These are phyloP conservation scores for Phytophthora hibernalis DNA, from an alignment of 352 stramenopile species.

Conservation along the genomic window DNA sequence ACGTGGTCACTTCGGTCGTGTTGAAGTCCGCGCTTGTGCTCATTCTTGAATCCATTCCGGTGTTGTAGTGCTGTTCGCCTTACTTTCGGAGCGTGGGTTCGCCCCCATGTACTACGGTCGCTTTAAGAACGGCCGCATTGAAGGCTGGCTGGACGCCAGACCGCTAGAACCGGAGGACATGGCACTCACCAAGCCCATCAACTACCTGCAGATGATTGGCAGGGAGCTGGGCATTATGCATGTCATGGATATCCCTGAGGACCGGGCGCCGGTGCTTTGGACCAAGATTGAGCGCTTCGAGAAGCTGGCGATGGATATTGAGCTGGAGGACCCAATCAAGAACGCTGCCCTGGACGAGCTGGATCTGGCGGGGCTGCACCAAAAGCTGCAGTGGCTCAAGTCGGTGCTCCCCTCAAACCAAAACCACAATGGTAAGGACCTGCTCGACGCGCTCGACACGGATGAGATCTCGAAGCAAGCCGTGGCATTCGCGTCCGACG, in stretches of 20 bases:
- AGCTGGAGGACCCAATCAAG: slow-evolving; percentile 67
- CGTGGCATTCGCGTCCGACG: slow-evolving; percentile 74
- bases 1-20: slow-evolving; percentile 24
- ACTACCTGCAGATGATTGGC: slow-evolving; percentile 89
- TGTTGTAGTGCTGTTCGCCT: slow-evolving; percentile 78
- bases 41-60: slow-evolving; percentile 11
- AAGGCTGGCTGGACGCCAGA: slow-evolving; percentile 89
- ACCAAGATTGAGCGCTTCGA: slow-evolving; percentile 85
- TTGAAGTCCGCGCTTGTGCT: background rate
- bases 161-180: slow-evolving; percentile 91
- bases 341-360: slow-evolving; percentile 64
- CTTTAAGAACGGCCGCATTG: slow-evolving; percentile 93
- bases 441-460: slow-evolving; percentile 56
- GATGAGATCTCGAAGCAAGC: slow-evolving; percentile 85
- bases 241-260: slow-evolving; percentile 77
- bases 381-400: slow-evolving; percentile 85
- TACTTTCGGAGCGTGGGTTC: slow-evolving; percentile 84
- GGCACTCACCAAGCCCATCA: slow-evolving; percentile 70
- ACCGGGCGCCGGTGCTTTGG: slow-evolving; percentile 75
- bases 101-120: slow-evolving; percentile 90
- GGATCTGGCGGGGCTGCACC: slow-evolving; percentile 60
- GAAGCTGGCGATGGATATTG: slow-evolving; percentile 71
- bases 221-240: slow-evolving; percentile 91
- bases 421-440: slow-evolving; percentile 69
- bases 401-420: slow-evolving; percentile 77